A percentile compares a stretch with the other conserved stretches of the same genome.
These are phyloP conservation scores for Leccinum imitatum DNA, from an alignment of 768 basidiomycete species.

Conservation along the genomic window DNA sequence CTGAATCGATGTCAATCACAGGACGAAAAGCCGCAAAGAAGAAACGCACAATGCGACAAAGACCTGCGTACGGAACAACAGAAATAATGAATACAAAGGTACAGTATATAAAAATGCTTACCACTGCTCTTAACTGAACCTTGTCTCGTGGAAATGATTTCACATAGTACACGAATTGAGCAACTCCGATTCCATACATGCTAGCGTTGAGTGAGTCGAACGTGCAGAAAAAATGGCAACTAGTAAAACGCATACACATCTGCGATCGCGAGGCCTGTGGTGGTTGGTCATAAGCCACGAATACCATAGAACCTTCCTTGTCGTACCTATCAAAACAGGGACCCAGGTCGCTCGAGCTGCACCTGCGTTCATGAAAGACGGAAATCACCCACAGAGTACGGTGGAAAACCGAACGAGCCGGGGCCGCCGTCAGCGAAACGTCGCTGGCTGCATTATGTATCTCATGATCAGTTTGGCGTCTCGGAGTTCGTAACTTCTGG, in stretches of 20 bases:
- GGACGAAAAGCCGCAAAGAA: too few relatives aligned
- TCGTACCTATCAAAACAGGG: conserved; percentile 19
- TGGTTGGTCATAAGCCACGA: neutral
- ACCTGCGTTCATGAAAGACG: conserved; percentile 6
- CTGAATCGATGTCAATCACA: conserved; percentile 8
- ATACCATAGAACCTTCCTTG: neutral
- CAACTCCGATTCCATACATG: neutral
- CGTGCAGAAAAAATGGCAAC: neutral
- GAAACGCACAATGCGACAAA: conserved; percentile 11
- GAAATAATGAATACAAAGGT: neutral
- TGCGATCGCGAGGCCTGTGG: conserved; percentile 17
- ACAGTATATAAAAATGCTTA: conserved; percentile 2
- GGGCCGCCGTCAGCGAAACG: neutral
- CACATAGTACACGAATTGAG: conserved; percentile 11
- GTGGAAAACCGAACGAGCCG: neutral
- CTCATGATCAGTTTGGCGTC: too few relatives aligned
- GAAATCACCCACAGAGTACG: neutral
- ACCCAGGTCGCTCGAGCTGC: conserved; percentile 5
- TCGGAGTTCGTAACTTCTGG: too few relatives aligned
- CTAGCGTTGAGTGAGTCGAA: neutral
- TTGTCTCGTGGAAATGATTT: conserved; percentile 18
- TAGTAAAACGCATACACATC: conserved; percentile 9
- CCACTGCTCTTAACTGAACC: conserved; percentile 12
- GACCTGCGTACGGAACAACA: conserved; percentile 4
- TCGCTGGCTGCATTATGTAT: too few relatives aligned